These are phyloP conservation scores for Wallemia mellicola DNA, from an alignment of 1,284 basidiomycete species.

Conservation along the genomic window DNA sequence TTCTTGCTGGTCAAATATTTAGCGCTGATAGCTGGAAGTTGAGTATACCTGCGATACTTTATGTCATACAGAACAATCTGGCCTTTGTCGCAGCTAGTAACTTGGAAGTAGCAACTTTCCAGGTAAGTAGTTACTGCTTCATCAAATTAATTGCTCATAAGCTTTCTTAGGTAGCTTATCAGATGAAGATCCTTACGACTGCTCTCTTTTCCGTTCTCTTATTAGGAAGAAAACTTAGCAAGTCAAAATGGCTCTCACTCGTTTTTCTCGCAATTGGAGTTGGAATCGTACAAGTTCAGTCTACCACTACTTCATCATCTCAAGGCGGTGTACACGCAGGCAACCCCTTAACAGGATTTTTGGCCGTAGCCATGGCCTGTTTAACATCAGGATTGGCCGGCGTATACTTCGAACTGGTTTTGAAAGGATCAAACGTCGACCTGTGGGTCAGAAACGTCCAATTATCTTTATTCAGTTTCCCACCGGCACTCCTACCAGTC, in stretches of 20 bases:
- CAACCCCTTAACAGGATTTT: conserved; percentile 51
- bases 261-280: conserved; percentile 67
- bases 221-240: conserved; percentile 44
- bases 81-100: conserved; percentile 84
- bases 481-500: conserved; percentile 64
- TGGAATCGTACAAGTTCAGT: conserved; percentile 69
- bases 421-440: conserved; percentile 61
- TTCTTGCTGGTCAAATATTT: conserved; percentile 22
- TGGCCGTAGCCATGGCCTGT: conserved; percentile 65
- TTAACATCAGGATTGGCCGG: conserved; percentile 92
- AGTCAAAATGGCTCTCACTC: conserved; percentile 53
- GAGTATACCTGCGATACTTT: conserved; percentile 80
- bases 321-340: conserved; percentile 20
- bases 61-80: conserved; percentile 84
- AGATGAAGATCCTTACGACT: conserved; percentile 94
- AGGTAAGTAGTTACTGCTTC: conserved; percentile 19
- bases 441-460: conserved; percentile 94
- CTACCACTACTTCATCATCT: conserved; percentile 3
- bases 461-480: conserved; percentile 68
- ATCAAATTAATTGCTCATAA: background rate
- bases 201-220: conserved; percentile 74
- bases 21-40: conserved; percentile 84
- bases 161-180: conserved; percentile 34
- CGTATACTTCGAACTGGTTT: conserved; percentile 92
- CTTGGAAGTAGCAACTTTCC: conserved; percentile 76